Percentiles rank a stretch among this genome's conserved stretches.
Conservation (phyloP, 306 rosid species). For the Rubus idaeus region DNA sequence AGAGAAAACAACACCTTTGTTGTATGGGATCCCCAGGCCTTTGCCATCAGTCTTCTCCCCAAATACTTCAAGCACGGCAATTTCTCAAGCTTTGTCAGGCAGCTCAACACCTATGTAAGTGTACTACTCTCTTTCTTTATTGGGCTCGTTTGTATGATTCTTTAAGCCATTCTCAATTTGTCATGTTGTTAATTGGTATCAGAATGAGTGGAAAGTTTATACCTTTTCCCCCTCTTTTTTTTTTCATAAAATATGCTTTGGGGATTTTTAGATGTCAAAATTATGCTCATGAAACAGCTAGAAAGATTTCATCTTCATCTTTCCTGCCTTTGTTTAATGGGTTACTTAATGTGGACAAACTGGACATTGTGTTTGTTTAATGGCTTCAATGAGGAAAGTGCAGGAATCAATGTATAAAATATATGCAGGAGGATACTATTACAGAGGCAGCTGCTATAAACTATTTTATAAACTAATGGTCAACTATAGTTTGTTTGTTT, state of each 20-base stretch:
- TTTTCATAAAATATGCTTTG: not conserved
- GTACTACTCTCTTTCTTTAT: not conserved
- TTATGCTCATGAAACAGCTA: slow-evolving; percentile 26
- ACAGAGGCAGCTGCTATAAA: slow-evolving; percentile 4
- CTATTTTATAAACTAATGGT: not conserved
- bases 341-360: slow-evolving; percentile 14
- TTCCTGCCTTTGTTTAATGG: slow-evolving; percentile 11
- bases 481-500: not conserved
- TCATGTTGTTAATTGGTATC: not conserved
- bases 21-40: slow-evolving; percentile 79
- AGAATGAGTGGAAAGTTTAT: not conserved
- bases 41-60: slow-evolving; percentile 65
- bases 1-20: slow-evolving; percentile 73
- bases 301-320: not conserved
- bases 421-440: not conserved
- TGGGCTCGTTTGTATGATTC: slow-evolving; percentile 1
- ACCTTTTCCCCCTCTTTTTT: not conserved
- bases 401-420: slow-evolving; percentile 2
- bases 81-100: slow-evolving; percentile 94
- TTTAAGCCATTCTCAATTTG: not conserved
- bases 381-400: slow-evolving; percentile 22
- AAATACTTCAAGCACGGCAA: slow-evolving; percentile 89
- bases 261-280: not conserved
- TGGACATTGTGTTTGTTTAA: slow-evolving; percentile 23
- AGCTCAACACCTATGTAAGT: slow-evolving; percentile 90